Evolutionary conservation across 2,329 filamentous ascomycete genomes (phyloP).

Genomic region (Neopestalotiopsis sp.): DNA sequence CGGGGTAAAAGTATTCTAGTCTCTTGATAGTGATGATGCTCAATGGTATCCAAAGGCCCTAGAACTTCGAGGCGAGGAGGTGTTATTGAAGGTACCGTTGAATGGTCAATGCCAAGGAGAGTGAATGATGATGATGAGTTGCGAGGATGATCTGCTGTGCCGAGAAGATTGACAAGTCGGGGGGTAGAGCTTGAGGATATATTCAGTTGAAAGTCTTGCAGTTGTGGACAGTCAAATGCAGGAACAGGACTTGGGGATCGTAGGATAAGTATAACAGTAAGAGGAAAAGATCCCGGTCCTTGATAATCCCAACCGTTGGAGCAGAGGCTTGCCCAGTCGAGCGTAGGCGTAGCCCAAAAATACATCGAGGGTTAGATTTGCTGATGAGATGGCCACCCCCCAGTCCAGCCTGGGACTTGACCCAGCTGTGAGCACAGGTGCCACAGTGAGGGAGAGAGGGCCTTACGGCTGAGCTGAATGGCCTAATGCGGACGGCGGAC

Average conservation of each 20-base stretch:
- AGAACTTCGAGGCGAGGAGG: background rate
- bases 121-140: background rate
- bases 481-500: background rate
- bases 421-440: background rate
- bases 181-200: conserved; percentile 3
- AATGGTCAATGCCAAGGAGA: conserved; percentile 7
- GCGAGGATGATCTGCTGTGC: background rate
- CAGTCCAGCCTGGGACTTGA: background rate
- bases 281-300: background rate
- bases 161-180: background rate
- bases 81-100: background rate
- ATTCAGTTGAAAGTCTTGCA: background rate
- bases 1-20: background rate
- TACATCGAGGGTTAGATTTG: background rate
- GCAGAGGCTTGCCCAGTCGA: background rate
- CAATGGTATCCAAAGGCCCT: background rate
- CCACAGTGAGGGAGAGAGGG: background rate
- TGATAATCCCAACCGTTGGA: background rate
- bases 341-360: background rate
- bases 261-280: conserved; percentile 3
- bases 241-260: background rate
- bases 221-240: background rate
- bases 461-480: background rate
- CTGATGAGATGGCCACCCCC: background rate
- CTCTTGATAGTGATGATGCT: background rate